Evolutionary conservation across 2,329 filamentous ascomycete species (phyloP), one percentile per base, ranked within the genome.

Genomic region (Beauveria varroae): DNA sequence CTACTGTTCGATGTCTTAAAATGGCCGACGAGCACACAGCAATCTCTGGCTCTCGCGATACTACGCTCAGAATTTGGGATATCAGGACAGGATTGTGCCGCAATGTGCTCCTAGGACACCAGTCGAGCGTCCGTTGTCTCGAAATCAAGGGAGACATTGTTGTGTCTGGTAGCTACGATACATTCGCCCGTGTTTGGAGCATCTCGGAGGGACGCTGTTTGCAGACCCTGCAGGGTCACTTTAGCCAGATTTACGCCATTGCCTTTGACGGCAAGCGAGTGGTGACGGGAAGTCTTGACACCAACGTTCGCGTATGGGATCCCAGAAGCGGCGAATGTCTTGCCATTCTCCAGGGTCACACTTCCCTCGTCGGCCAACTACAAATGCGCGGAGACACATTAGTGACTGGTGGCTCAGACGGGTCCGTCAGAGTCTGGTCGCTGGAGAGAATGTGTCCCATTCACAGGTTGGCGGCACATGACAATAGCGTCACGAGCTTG

Each of bases 201-300:
- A 98, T 99, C 57, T 96, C 91, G 2, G 91, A 97, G 75, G 95
- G 95, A 34, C 87, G 91, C 64, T 99, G 95, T 73, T 78, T 98
- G 60, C 88, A 93, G 67, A 97, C 92, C 0, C 81, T 99, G 44
- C 87, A 89, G 50, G 95, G 95, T 0, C 95, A 99, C 75, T 99
- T 97, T 76, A 98, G 93, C 72, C 95, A 99, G 72, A 99, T 99
- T 62, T 99, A 99, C 72, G 95, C 95, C 22, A 96, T 99, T 71
- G 95, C 95, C 1, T 99, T 98, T 74, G 95, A 99, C 72, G 95
- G 95, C 44, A 87, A 88, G 67, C 85, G 93, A 65, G 93, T 99
- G 62, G 93, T 96, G 41, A 99, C 95, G 10, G 95, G 95, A 57
- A 97, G 93, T 73, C 79, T 99, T 64, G 95, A 99, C 75, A 99